These are phyloP conservation scores for Taxawa tesnikishii DNA, from an alignment of 2,329 filamentous ascomycete species.

Conservation along the genomic window DNA sequence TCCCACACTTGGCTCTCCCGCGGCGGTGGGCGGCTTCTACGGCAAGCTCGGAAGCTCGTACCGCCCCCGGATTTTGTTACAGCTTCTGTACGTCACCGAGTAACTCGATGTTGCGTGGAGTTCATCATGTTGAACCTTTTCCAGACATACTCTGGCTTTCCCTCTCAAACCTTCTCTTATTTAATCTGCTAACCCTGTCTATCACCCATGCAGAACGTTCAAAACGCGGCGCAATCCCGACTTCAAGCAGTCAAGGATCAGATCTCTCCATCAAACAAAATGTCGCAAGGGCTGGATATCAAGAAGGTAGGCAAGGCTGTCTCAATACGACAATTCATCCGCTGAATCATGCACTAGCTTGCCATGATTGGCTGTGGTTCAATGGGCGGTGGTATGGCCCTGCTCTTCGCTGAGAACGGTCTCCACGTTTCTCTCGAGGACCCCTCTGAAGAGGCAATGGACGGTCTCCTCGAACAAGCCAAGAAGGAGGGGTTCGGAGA, in stretches of 20 bases:
- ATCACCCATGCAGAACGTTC: neutral
- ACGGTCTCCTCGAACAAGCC: slow-evolving; percentile 27
- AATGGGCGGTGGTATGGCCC: slow-evolving; percentile 49
- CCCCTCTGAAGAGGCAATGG: slow-evolving; percentile 36
- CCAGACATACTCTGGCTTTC: no score
- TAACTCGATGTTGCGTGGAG: no score
- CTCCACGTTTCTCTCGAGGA: slow-evolving; percentile 44
- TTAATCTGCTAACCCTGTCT: neutral
- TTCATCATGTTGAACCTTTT: no score
- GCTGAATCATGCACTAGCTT: slow-evolving; percentile 23
- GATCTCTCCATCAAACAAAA: slow-evolving; percentile 6
- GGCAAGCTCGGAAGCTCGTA: no score
- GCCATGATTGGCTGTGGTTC: slow-evolving; percentile 46
- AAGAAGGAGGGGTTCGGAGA: slow-evolving; percentile 26
- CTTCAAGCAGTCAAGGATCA: neutral
- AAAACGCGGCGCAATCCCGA: neutral
- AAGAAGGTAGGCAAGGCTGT: slow-evolving; percentile 11
- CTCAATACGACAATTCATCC: neutral
- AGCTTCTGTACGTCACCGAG: no score
- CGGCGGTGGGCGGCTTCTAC: no score
- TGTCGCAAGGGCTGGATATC: slow-evolving; percentile 13
- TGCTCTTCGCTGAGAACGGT: slow-evolving; percentile 46
- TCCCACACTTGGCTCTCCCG: no score
- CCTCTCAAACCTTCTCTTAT: no score
- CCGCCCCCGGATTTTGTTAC: no score